Evolutionary conservation across 495 filamentous ascomycete species (phyloP).

Genomic region (Penicillium lagena): DNA sequence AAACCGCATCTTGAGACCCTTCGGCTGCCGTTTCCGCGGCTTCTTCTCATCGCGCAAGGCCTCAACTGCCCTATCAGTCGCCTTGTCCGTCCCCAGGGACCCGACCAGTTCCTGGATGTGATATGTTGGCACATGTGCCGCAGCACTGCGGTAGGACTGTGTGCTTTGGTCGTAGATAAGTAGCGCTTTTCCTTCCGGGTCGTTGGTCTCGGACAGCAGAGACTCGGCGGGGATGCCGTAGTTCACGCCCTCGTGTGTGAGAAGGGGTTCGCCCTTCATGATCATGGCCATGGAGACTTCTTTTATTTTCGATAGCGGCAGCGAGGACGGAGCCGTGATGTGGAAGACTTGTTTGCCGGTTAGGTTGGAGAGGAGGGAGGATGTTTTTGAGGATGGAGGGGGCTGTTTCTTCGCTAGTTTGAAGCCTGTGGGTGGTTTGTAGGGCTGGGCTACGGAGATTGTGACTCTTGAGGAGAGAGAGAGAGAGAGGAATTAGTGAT

Average conservation of each 20-base stretch:
- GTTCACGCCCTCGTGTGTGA: slow-evolving; percentile 31
- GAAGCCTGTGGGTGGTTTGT: slow-evolving; percentile 38
- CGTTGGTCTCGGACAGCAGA: slow-evolving; percentile 20
- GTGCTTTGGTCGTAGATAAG: slow-evolving; percentile 30
- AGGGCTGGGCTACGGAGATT: slow-evolving; percentile 22
- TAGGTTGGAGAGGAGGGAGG: slow-evolving; percentile 34
- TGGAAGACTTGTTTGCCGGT: slow-evolving; percentile 39
- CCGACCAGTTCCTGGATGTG: slow-evolving; percentile 40
- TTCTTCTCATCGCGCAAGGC: slow-evolving; percentile 33
- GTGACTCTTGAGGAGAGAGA: slow-evolving; percentile 7
- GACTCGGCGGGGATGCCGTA: slow-evolving; percentile 42
- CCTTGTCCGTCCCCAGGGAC: slow-evolving; percentile 23
- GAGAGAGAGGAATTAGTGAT: too few species aligned
- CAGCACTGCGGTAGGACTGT: slow-evolving; percentile 26
- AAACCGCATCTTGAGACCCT: slow-evolving; percentile 56
- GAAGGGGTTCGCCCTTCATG: slow-evolving; percentile 34
- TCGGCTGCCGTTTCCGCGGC: slow-evolving; percentile 46
- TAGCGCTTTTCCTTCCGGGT: slow-evolving; percentile 24
- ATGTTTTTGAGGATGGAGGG: slow-evolving; percentile 25
- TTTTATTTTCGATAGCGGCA: slow-evolving; percentile 38
- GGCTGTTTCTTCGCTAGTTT: slow-evolving; percentile 29
- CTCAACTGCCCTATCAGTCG: slow-evolving; percentile 23
- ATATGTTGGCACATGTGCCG: slow-evolving; percentile 30
- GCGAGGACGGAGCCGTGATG: slow-evolving; percentile 35
- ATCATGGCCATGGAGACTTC: slow-evolving; percentile 36